Base-by-base conservation (phyloP, 2,329 filamentous ascomycete genomes). In the Knoxdaviesia capensis region DNA sequence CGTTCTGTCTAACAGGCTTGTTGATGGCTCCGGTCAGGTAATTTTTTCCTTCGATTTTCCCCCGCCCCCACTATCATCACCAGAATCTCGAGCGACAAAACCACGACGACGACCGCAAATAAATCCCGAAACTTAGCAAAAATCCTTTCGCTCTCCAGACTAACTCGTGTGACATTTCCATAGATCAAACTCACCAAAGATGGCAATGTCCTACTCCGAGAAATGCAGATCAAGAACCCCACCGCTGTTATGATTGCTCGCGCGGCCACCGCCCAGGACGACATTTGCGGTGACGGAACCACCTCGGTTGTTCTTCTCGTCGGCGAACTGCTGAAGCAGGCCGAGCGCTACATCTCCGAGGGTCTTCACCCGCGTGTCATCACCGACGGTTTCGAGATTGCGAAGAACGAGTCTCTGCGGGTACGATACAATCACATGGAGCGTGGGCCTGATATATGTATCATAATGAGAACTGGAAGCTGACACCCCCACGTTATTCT, bases 141-240 rank as follows among this genome's bases (percentile, higher is more conserved):
- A 20, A 2, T 20, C 20, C 20, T 20, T n/a, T 39, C 28, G 9
- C 28, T 35, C 42, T 38, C 39, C 41, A 40, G 45, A 54, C 49
- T 39, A 28, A 39, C 31, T 49, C 20, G 20, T 20, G 20, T 20
- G 20, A 20, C 20, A 31, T 47, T 45, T 53, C 51, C 47, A 57
- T 52, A 90, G 76, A 98, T 98, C 67, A 98, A 98, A 67, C 74
- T 98, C 59, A 98, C 90, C 53, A 98, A 98, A 63, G 90, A 98
- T 64, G 90, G 90, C 58, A 94, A 93, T 55, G 88, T 96, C 46
- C 68, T 80, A 30, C 62, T 80, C 48, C 67, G 76, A 53, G 76
- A 80, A 59, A 80, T 80, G 75, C 87, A 96, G 76, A 96, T 96
- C 58, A 88, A 94, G 66, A 96, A 96, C 62, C 90, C 90, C 31